Percentiles rank a stretch among this genome's conserved stretches.
phyloP scores from a whole-genome alignment of 2,329 filamentous ascomycete species.

The Graphilbum fragrans region DNA sequence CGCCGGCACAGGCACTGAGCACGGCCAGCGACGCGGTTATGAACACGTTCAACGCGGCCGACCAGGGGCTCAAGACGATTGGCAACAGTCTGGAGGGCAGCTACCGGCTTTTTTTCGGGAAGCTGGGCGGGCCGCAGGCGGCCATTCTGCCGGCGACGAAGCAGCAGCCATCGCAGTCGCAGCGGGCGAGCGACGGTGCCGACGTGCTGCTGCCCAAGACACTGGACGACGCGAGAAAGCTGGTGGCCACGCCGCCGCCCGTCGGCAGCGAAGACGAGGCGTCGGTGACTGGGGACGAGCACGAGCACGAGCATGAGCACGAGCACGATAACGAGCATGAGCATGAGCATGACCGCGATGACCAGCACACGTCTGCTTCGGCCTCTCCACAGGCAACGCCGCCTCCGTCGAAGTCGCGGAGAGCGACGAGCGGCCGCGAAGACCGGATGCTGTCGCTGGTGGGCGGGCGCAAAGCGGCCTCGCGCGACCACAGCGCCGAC shows the following conservation, averaged over 20 bases:
- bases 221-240: constrained; percentile 79
- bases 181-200: constrained; percentile 53
- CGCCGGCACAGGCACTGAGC: constrained; percentile 68
- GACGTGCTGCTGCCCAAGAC: constrained; percentile 66
- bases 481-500: constrained; percentile 65
- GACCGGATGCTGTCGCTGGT: constrained; percentile 63
- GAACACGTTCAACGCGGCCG: constrained; percentile 77
- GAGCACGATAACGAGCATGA: constrained; percentile 14
- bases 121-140: constrained; percentile 56
- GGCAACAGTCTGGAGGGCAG: constrained; percentile 82
- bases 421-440: constrained; percentile 25
- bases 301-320: constrained; percentile 30
- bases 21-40: constrained; percentile 76
- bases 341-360: constrained; percentile 18
- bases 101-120: constrained; percentile 86
- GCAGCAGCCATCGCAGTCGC: constrained; percentile 1
- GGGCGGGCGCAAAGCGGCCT: constrained; percentile 36
- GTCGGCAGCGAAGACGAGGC: constrained; percentile 46
- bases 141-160: background rate
- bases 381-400: background rate
- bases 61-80: constrained; percentile 86
- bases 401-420: background rate
- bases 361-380: constrained; percentile 9
- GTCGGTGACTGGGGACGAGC: constrained; percentile 46
- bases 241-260: constrained; percentile 62